Evolutionary conservation across 495 filamentous ascomycete genomes (phyloP).

Genomic region (Ramalina peruviana): DNA sequence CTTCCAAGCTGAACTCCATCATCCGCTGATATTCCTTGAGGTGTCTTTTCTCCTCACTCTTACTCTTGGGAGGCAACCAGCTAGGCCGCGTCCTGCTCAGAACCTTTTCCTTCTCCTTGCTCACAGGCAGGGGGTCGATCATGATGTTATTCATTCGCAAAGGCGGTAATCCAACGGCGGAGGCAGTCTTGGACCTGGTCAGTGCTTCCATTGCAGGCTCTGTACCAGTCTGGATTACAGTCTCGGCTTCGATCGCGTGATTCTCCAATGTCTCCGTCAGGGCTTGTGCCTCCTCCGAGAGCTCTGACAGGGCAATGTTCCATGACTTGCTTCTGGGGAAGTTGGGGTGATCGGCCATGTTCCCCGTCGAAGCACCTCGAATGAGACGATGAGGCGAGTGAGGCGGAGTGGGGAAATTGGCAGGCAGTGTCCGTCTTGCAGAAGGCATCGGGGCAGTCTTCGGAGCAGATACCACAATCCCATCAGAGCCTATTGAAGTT

Average conservation of each 20-base stretch:
- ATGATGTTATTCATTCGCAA: conserved; percentile 78
- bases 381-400: conserved; percentile 10
- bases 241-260: conserved; percentile 55
- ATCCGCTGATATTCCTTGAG: conserved; percentile 85
- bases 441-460: conserved; percentile 14
- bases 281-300: conserved; percentile 77
- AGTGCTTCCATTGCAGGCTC: conserved; percentile 26
- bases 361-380: conserved; percentile 32
- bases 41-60: conserved; percentile 83
- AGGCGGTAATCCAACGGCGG: conserved; percentile 55
- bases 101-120: conserved; percentile 91
- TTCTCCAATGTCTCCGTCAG: conserved; percentile 81
- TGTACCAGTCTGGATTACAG: conserved; percentile 36
- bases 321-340: conserved; percentile 65
- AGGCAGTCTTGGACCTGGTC: conserved; percentile 30
- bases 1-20: conserved; percentile 70
- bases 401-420: conserved; percentile 1
- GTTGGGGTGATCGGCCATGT: conserved; percentile 16
- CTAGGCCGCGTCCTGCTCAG: conserved; percentile 81
- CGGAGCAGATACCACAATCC: conserved; percentile 2
- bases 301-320: conserved; percentile 59
- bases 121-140: conserved; percentile 90
- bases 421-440: conserved; percentile 19
- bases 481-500: conserved; percentile 6
- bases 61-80: conserved; percentile 91